These are phyloP conservation scores for Fusarium dimerum DNA, from an alignment of 2,329 filamentous ascomycete species.

Conservation along the genomic window DNA sequence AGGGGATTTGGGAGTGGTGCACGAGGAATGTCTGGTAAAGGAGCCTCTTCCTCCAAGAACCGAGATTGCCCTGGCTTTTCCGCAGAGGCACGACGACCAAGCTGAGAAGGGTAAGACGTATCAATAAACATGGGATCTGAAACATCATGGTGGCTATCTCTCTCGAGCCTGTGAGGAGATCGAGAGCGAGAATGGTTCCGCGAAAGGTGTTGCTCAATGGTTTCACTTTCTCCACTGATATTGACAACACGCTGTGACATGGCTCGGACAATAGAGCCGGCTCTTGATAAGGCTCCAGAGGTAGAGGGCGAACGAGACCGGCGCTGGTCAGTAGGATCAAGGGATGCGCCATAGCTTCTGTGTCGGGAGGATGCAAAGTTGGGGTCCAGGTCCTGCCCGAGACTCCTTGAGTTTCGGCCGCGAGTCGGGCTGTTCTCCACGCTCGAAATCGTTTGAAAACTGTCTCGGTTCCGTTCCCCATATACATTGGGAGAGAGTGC, in stretches of 20 bases:
- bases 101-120: slow-evolving; percentile 54
- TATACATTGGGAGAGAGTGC: slow-evolving; percentile 43
- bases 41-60: slow-evolving; percentile 18
- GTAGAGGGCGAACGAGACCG: slow-evolving; percentile 65
- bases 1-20: slow-evolving; percentile 65
- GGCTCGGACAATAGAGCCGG: slow-evolving; percentile 74
- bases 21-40: slow-evolving; percentile 14
- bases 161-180: slow-evolving; percentile 50
- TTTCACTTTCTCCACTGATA: slow-evolving; percentile 87
- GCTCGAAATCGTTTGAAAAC: slow-evolving; percentile 59
- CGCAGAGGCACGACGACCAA: slow-evolving; percentile 39
- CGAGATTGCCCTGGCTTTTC: slow-evolving; percentile 45
- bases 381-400: slow-evolving; percentile 58
- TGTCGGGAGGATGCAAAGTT: slow-evolving; percentile 52
- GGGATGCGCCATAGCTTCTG: slow-evolving; percentile 58
- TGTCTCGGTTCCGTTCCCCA: slow-evolving; percentile 49
- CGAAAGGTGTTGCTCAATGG: slow-evolving; percentile 71
- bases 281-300: slow-evolving; percentile 65
- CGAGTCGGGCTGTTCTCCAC: slow-evolving; percentile 57
- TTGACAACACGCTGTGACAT: slow-evolving; percentile 99
- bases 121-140: slow-evolving; percentile 42
- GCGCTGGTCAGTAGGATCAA: slow-evolving; percentile 52
- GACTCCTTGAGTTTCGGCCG: slow-evolving; percentile 54
- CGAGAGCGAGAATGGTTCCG: slow-evolving; percentile 60
- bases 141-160: slow-evolving; percentile 27